Evolutionary conservation across 192 early-diverging fungal genomes (phyloP).

Genomic region (Umbelopsis isabellina): DNA sequence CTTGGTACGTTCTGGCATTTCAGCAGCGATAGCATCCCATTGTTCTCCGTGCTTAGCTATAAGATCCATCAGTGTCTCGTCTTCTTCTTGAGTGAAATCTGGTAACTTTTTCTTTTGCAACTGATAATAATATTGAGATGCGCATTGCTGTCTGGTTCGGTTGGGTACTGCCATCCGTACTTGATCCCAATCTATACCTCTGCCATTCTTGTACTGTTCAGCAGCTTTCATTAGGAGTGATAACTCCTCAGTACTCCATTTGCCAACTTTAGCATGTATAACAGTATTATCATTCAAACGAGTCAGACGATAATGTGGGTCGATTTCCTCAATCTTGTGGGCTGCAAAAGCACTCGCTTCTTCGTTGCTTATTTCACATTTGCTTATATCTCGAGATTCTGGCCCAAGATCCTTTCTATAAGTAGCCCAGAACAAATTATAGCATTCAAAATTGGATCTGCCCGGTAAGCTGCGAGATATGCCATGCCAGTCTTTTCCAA

Average conservation of each 20-base stretch:
- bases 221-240: not conserved
- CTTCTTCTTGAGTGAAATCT: slow-evolving; percentile 21
- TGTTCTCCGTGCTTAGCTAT: not conserved
- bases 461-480: slow-evolving; percentile 14
- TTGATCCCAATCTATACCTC: slow-evolving; percentile 5
- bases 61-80: not conserved
- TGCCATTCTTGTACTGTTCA: not conserved
- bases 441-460: slow-evolving; percentile 1
- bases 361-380: not conserved
- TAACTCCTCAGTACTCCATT: slow-evolving; percentile 7
- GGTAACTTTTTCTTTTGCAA: not conserved
- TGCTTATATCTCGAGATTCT: not conserved
- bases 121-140: slow-evolving; percentile 1
- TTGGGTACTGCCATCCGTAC: not conserved
- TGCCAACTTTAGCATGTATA: not conserved
- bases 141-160: not conserved
- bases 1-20: not conserved
- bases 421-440: not conserved
- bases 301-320: not conserved
- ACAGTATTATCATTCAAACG: not conserved
- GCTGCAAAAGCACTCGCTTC: not conserved
- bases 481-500: slow-evolving; percentile 4
- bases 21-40: not conserved
- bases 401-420: not conserved
- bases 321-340: not conserved